Evolutionary conservation across 1,139 yeast species (phyloP).

Genomic region (Blastobotrys raffinosifermentans): DNA sequence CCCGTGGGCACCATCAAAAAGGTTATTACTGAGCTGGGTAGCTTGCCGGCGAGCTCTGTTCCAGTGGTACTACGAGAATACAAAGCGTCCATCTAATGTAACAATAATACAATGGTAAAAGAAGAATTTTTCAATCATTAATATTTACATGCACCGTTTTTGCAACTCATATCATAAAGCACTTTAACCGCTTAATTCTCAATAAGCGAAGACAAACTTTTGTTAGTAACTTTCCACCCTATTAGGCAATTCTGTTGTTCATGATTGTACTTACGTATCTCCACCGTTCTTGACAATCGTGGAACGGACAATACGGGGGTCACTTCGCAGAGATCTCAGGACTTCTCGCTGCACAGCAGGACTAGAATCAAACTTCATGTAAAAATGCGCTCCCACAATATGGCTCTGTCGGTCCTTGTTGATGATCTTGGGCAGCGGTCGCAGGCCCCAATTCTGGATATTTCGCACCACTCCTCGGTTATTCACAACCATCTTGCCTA

Average conservation of each 20-base stretch:
- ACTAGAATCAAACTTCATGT: constrained; percentile 81
- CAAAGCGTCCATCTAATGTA: constrained; percentile 35
- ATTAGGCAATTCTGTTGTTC: too few relatives aligned
- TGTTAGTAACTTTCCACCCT: too few relatives aligned
- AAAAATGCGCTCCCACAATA: constrained; percentile 83
- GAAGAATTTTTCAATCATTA: not conserved
- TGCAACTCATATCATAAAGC: too few relatives aligned
- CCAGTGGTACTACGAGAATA: constrained; percentile 95
- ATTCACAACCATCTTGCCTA: constrained; percentile 75
- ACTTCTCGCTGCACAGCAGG: constrained; percentile 83
- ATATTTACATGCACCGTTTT: too few relatives aligned
- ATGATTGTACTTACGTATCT: constrained; percentile 28
- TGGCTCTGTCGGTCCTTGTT: constrained; percentile 85
- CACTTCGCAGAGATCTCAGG: constrained; percentile 69
- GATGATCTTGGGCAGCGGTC: constrained; percentile 72
- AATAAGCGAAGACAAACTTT: not conserved
- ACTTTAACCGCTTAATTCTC: not conserved
- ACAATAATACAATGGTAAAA: not conserved
- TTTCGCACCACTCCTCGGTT: constrained; percentile 91
- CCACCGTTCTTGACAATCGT: constrained; percentile 66
- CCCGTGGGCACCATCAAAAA: constrained; percentile 93
- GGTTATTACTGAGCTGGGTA: constrained; percentile 93
- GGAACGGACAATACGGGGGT: constrained; percentile 85
- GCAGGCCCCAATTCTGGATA: constrained; percentile 71
- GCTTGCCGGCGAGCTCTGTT: constrained; percentile 93